Evolutionary conservation across 2,329 filamentous ascomycete species (phyloP).

Genomic region (Lanzia echinophila): DNA sequence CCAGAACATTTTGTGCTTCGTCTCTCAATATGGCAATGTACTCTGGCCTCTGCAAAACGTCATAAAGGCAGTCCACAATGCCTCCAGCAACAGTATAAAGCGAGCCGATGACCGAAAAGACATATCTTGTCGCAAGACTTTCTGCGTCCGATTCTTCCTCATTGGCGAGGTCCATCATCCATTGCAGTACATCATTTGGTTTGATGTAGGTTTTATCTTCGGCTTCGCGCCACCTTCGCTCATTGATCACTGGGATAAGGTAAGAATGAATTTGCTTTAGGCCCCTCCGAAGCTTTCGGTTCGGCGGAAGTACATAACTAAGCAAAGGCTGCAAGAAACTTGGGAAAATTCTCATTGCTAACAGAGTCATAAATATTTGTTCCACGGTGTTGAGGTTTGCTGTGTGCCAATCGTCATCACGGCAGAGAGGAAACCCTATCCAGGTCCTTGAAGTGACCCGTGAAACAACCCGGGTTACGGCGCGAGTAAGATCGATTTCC

Average conservation of each 20-base stretch:
- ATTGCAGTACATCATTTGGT: neutral
- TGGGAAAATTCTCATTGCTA: neutral
- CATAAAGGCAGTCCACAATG: slow-evolving; percentile 21
- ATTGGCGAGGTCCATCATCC: neutral
- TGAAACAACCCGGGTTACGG: neutral
- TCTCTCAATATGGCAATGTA: slow-evolving; percentile 21
- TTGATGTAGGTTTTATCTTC: neutral
- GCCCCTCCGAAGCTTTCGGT: neutral
- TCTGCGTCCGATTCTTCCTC: neutral
- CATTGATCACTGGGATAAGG: neutral
- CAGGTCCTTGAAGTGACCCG: neutral
- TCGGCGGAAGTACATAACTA: neutral
- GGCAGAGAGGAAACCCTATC: neutral
- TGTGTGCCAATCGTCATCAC: neutral
- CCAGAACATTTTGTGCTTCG: slow-evolving; percentile 19
- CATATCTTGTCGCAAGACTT: neutral
- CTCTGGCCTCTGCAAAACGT: slow-evolving; percentile 16
- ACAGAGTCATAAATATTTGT: neutral
- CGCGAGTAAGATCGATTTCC: neutral
- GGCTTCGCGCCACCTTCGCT: neutral
- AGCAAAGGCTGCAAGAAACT: neutral
- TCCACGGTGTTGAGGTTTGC: neutral
- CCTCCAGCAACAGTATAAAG: slow-evolving; percentile 23
- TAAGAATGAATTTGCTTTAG: neutral
- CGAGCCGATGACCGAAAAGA: slow-evolving; percentile 6